A percentile compares a stretch with the other conserved stretches of the same genome.
Evolutionary conservation across 352 stramenopile genomes (phyloP).

Genomic region (Elongisporangium senticosum): DNA sequence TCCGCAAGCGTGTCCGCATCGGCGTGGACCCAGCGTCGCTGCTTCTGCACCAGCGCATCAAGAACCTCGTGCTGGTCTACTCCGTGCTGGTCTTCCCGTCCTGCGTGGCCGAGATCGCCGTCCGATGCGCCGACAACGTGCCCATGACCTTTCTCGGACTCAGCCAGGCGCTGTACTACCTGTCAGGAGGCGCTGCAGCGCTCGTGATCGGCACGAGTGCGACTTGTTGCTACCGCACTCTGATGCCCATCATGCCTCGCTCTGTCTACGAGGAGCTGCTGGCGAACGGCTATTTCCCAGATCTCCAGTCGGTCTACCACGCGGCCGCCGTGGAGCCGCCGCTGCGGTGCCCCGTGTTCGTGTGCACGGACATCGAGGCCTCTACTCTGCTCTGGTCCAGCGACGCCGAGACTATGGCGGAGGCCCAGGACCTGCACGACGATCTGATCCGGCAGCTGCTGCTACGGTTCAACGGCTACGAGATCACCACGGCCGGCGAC

Average conservation of each 20-base stretch:
- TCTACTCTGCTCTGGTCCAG: constrained; percentile 64
- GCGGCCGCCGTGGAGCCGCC: constrained; percentile 44
- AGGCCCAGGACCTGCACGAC: constrained; percentile 70
- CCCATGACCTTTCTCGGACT: constrained; percentile 40
- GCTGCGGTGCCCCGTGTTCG: constrained; percentile 51
- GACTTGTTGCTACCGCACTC: constrained; percentile 55
- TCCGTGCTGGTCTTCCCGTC: constrained; percentile 56
- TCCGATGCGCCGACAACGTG: constrained; percentile 18
- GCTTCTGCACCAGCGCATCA: constrained; percentile 59
- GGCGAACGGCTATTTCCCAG: constrained; percentile 51
- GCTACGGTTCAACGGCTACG: constrained; percentile 55
- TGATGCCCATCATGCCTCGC: constrained; percentile 51
- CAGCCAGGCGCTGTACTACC: constrained; percentile 50
- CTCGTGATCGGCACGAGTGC: constrained; percentile 57
- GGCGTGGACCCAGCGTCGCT: constrained; percentile 39
- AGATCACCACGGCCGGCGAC: constrained; percentile 76
- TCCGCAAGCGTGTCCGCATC: constrained; percentile 30
- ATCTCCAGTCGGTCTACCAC: constrained; percentile 18
- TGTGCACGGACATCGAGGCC: constrained; percentile 80
- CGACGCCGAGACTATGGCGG: constrained; percentile 39
- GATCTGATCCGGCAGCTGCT: constrained; percentile 56
- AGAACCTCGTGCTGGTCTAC: constrained; percentile 64
- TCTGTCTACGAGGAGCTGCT: constrained; percentile 63
- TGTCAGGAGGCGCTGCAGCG: constrained; percentile 48
- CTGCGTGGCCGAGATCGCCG: constrained; percentile 42